phyloP scores from a whole-genome alignment of 2,329 filamentous ascomycete species.

The Verticillium albo-atrum region DNA sequence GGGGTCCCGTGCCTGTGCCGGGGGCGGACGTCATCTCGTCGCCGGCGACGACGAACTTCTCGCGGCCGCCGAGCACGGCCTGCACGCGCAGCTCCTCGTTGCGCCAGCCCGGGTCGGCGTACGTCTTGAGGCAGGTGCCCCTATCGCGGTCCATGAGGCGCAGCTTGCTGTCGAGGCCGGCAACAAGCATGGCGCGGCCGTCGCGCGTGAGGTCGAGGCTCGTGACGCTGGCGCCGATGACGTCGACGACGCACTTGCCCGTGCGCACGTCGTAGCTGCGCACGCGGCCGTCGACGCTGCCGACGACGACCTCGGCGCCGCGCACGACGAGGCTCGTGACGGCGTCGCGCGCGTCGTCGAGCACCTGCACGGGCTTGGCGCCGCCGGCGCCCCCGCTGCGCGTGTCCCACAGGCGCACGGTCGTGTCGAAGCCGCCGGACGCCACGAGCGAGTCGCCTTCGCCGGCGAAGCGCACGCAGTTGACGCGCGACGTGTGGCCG shows the following conservation, averaged over 20 bases:
- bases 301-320: conserved; percentile 60
- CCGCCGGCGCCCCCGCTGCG: conserved; percentile 30
- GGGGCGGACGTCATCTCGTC: conserved; percentile 56
- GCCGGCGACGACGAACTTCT: conserved; percentile 74
- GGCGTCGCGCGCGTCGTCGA: conserved; percentile 69
- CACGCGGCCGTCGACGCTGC: conserved; percentile 80
- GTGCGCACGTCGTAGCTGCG: conserved; percentile 78
- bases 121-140: conserved; percentile 70
- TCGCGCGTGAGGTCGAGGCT: conserved; percentile 68
- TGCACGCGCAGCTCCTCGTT: conserved; percentile 74
- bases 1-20: too few species aligned
- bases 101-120: conserved; percentile 50
- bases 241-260: conserved; percentile 67
- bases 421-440: conserved; percentile 70
- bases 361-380: conserved; percentile 64
- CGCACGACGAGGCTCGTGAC: conserved; percentile 47
- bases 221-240: conserved; percentile 68
- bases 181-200: conserved; percentile 69
- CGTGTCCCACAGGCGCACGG: conserved; percentile 71
- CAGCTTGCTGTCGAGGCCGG: conserved; percentile 70
- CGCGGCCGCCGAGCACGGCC: conserved; percentile 68
- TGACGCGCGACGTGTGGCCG: conserved; percentile 70
- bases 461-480: conserved; percentile 75
- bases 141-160: conserved; percentile 75
- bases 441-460: conserved; percentile 69